Evolutionary conservation across 2,329 filamentous ascomycete genomes (phyloP), one percentile per base, ranked within the genome.

Genomic region (Bretziella fagacearum): DNA sequence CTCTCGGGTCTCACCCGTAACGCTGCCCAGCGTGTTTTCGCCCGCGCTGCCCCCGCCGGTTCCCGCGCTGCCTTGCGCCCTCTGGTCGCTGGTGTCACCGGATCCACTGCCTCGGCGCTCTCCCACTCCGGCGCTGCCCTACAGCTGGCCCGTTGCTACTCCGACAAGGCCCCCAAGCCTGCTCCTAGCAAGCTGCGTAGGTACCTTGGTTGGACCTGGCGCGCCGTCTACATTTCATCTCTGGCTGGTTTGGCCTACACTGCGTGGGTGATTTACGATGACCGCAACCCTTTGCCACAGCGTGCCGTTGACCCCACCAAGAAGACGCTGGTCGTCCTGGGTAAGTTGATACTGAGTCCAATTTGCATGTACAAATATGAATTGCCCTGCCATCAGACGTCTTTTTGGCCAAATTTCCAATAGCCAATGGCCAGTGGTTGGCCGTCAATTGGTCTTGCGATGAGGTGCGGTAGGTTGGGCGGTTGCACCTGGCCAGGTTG

Each of bases 321-420:
- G 81, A 98, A 98, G 75, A 98, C 87, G 8, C 72, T 98, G 48
- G 91, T 98, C 40, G 78, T 98, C 55, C 74, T 98, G 48, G 91
- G 91, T 95, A 75, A 61, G 65, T 57, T n/a, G n/a, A n/a, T n/a
- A n/a, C 17, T 13, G 11, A 27, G 11, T 23, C 20, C n/a, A 6
- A 6, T 22, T 22, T 35, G 13, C 23, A 3, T n/a, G 22, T 13
- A 30, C n/a, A n/a, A 5, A 10, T 30, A 30, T 7, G 27, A 30
- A 30, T 30, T 30, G 27, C 36, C 32, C n/a, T 41, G 10, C 18
- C 8, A 8, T 27, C 17, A n/a, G 18, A 23, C 17, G 17, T 20
- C 37, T 18, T 3, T n/a, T 7, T 30, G 27, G 27, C 27, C 8
- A 20, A 2, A 22, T 15, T 41, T 15, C 41, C 27, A n/a, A n/a